Evolutionary conservation across 148 eudicot genomes (phyloP).

Genomic region (Fagopyrum tataricum): DNA sequence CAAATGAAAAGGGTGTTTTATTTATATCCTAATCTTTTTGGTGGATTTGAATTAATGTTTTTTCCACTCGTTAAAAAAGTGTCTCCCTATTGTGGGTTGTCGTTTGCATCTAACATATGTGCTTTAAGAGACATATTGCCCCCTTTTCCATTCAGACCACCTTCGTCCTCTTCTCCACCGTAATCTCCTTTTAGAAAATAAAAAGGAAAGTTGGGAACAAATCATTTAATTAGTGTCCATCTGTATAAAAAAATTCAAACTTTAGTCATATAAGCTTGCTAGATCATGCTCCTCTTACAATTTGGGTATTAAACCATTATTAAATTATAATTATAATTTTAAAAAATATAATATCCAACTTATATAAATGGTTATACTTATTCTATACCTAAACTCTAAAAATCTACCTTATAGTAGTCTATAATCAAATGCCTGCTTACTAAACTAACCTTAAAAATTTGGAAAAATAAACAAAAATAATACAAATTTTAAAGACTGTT

Average conservation of each 20-base stretch:
- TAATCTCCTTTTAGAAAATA: neutral
- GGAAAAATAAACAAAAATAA: too few species aligned
- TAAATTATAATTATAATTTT: too few species aligned
- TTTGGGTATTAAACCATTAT: too few species aligned
- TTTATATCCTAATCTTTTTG: slow-evolving; percentile 27
- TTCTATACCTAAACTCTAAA: too few species aligned
- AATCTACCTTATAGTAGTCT: too few species aligned
- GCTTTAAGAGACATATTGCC: slow-evolving; percentile 59
- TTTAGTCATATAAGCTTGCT: neutral
- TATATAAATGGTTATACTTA: too few species aligned
- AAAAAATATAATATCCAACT: too few species aligned
- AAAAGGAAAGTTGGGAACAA: neutral
- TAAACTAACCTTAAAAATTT: too few species aligned
- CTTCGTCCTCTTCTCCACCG: slow-evolving; percentile 24
- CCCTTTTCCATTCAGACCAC: slow-evolving; percentile 40
- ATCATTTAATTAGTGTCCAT: neutral
- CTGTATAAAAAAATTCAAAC: neutral
- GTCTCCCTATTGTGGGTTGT: slow-evolving; percentile 28
- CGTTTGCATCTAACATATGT: slow-evolving; percentile 27
- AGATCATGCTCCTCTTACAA: too few species aligned
- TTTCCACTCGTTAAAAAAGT: slow-evolving; percentile 28
- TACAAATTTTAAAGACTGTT: too few species aligned
- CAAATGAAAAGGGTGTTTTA: neutral
- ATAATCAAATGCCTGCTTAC: too few species aligned
- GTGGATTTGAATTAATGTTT: slow-evolving; percentile 34